Conservation (phyloP, 176 grass and related monocot species). For the Triticum dicoccoides region DNA sequence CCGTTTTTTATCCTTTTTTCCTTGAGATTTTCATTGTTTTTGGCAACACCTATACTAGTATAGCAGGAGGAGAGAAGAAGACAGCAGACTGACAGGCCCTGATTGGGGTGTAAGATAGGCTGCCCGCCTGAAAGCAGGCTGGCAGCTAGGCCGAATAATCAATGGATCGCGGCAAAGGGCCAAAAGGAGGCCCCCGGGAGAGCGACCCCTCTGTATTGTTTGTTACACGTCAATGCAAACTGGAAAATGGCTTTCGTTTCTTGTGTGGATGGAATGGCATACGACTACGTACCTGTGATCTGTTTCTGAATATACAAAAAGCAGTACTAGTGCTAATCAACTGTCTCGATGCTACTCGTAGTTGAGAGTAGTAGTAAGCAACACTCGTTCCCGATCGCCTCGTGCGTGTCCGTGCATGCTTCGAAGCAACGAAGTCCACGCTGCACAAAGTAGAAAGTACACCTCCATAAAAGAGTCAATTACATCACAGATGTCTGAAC, state of each 20-base stretch:
- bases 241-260: constrained; percentile 17
- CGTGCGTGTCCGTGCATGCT: constrained; percentile 26
- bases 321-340: background rate
- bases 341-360: no score
- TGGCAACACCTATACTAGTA: constrained; percentile 9
- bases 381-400: constrained; percentile 13
- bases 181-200: constrained; percentile 29
- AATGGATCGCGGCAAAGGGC: constrained; percentile 23
- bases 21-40: background rate
- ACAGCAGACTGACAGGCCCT: background rate
- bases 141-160: constrained; percentile 36
- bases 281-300: background rate
- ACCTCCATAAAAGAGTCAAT: background rate
- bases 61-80: background rate
- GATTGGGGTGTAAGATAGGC: constrained; percentile 48
- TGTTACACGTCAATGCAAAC: constrained; percentile 38
- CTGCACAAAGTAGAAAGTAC: background rate
- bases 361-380: background rate
- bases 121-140: constrained; percentile 54
- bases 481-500: no score
- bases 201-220: constrained; percentile 42
- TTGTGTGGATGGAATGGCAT: constrained; percentile 6
- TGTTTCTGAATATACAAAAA: background rate
- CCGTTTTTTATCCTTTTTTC: constrained; percentile 29
- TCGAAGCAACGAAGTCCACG: constrained; percentile 23